Base-by-base conservation (phyloP, 148 eudicot genomes). In the Chenopodium album region DNA sequence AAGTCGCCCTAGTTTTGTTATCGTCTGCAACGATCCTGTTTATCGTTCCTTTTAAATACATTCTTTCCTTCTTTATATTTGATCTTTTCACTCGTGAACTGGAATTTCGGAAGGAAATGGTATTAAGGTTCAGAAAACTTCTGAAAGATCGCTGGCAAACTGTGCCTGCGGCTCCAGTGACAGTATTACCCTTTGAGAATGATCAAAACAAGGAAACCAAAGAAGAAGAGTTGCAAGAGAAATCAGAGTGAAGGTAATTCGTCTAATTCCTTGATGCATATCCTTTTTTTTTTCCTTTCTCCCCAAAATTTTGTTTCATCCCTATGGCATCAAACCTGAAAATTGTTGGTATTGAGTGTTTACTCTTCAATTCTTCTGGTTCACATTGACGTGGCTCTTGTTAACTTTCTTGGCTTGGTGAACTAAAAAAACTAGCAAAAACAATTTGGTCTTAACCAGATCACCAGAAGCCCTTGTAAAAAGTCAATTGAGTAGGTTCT, bases 111-210 rank as follows among this genome's bases (percentile, higher is more conserved):
- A 88, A 89, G 86, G 74, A 79, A 84, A 92, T 84, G 97, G 97
- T 92, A 23, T 41, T 84, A 71, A 92, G 73, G 72, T 92, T 94
- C 88, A 89, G 2, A 76, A 88, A 79, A 81, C 63, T 94, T 67
- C 73, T 94, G 70, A 94, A 93, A 87, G 97, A 93, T 85, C 92
- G 98, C 2, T 94, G 98, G 98, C 90, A 93, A 78, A 86, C 92
- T 48, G 90, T 94, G 76, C 98, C 97, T 71, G 97, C 97, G 73
- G 83, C 93, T 62, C 93, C 97, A 9, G 97, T 94, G 71, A 86
- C 88, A 19, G 93, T 93, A 80, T 82, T 93, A 70, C 98, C 98
- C 19, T 92, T 78, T 62, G 91, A 90, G 83, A 87, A 84, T 69
- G 90, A 87, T 29, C 81, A 87, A 81, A 80, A 77, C 22, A 85